phyloP scores from a whole-genome alignment of 805 yeast genomes.

The Schizosaccharomyces octosporus region DNA sequence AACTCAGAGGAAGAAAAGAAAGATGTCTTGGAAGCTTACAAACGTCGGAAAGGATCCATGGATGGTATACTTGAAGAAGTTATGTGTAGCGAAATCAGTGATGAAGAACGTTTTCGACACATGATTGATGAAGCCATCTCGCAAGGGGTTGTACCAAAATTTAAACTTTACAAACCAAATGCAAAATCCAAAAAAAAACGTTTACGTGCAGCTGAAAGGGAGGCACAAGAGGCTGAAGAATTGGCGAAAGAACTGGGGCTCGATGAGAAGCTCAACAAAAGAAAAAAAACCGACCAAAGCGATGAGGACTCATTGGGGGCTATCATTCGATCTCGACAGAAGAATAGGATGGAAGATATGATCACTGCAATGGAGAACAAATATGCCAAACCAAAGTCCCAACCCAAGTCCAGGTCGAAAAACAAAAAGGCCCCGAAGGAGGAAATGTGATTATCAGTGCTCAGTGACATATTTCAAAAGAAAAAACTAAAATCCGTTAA shows the following conservation, averaged over 20 bases:
- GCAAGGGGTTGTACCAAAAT: constrained; percentile 16
- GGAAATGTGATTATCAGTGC: neutral
- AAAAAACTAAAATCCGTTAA: no score
- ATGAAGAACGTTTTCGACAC: constrained; percentile 34
- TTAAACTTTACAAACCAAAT: constrained; percentile 20
- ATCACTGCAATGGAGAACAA: constrained; percentile 15
- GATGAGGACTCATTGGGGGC: constrained; percentile 13
- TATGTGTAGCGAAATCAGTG: constrained; percentile 50
- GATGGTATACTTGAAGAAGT: constrained; percentile 44
- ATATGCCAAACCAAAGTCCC: constrained; percentile 7
- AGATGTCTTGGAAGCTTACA: constrained; percentile 39
- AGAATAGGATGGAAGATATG: constrained; percentile 11
- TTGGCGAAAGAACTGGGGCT: constrained; percentile 26
- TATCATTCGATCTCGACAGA: constrained; percentile 14
- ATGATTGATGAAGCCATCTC: constrained; percentile 25
- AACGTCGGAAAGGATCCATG: constrained; percentile 41
- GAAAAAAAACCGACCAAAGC: constrained; percentile 11
- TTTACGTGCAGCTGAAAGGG: constrained; percentile 15
- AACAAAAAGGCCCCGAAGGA: neutral
- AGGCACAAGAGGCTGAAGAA: constrained; percentile 31
- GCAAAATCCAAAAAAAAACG: constrained; percentile 23
- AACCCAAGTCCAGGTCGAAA: neutral
- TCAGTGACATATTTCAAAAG: no score
- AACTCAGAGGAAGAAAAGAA: constrained; percentile 16
- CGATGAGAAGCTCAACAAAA: constrained; percentile 18